Conservation (phyloP, 140 eudicot genomes). For the Anethum foeniculum region DNA sequence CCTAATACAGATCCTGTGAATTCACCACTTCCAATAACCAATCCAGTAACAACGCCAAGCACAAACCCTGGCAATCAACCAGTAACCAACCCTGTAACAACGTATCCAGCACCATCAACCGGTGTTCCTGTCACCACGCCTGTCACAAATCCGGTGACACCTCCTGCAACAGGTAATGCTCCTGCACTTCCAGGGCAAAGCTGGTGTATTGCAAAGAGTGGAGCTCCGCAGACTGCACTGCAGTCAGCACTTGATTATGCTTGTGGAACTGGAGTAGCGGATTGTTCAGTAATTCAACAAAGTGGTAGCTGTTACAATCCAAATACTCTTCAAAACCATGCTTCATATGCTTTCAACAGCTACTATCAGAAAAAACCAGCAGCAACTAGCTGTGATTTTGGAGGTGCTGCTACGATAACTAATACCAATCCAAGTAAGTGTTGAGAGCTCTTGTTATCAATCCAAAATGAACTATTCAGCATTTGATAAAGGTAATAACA, state of each 20-base stretch:
- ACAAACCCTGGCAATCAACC: conserved; percentile 27
- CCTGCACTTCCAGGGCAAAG: conserved; percentile 57
- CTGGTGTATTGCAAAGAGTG: conserved; percentile 85
- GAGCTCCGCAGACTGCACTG: conserved; percentile 44
- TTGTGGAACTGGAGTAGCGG: conserved; percentile 89
- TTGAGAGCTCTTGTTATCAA: background rate
- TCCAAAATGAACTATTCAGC: background rate
- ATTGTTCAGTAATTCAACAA: conserved; percentile 73
- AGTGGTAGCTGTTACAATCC: conserved; percentile 80
- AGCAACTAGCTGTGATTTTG: conserved; percentile 85
- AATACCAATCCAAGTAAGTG: conserved; percentile 76
- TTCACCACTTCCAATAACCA: conserved; percentile 32
- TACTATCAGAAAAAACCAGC: conserved; percentile 78
- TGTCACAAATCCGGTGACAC: conserved; percentile 12
- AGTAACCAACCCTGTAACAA: conserved; percentile 24
- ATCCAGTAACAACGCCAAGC: conserved; percentile 54
- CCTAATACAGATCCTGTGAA: conserved; percentile 34
- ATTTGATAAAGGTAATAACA: background rate
- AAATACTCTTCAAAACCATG: conserved; percentile 62
- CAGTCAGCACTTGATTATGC: conserved; percentile 89
- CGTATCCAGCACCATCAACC: conserved; percentile 28
- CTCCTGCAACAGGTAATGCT: conserved; percentile 35
- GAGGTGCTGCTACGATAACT: conserved; percentile 63
- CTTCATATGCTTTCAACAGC: conserved; percentile 84
- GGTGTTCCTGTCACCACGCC: conserved; percentile 28